Base-by-base conservation (phyloP, 139 green algal genomes). In the Micromonas pusilla region DNA sequence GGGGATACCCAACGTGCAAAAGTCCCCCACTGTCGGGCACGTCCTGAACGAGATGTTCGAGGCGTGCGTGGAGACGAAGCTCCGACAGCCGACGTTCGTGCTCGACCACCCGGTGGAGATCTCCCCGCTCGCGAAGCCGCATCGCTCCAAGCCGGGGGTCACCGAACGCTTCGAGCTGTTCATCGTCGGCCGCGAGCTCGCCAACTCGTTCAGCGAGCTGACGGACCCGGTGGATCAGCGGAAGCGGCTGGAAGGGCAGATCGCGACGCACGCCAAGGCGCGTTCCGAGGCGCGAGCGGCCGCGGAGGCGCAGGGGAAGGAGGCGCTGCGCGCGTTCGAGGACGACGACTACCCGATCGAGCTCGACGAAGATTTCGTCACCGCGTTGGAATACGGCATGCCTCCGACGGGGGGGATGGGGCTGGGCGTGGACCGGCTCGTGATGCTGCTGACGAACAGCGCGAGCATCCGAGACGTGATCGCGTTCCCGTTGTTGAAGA, bases 121-220 rank as follows among this genome's bases (percentile, higher is more conserved):
- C 62, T 95, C 89, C 2, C 95, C 93, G 6, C 88, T 98, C 67
- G 92, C 95, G 63, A 98, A 98, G 87, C 90, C 91, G 19, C 95
- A 98, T 85, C 82, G 94, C 52, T 23, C 30, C 39, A 86, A 91
- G 60, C 79, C 85, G 2, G 94, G 92, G 4, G 82, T 96, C 6
- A 90, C 90, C 26, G 95, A 99, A 85, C 87, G 95, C 30, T 99
- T 98, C 85, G 95, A 99, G 90, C 89, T 99, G 0, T 99, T 97
- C 81, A 86, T 97, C 73, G 85, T 89, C 88, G 77, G 93, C 0
- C 87, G 95, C 32, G 95, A 98, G 86, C 88, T 97, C 26, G 95
- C 95, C 39, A 99, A 99, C 83, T 87, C 86, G 28, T 99, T 97
- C 85, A 89, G 83, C 2, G 95, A 99, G 88, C 84, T 98, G 76